phyloP scores from a whole-genome alignment of 108 stramenopile species.

The Skeletonema grethae region DNA sequence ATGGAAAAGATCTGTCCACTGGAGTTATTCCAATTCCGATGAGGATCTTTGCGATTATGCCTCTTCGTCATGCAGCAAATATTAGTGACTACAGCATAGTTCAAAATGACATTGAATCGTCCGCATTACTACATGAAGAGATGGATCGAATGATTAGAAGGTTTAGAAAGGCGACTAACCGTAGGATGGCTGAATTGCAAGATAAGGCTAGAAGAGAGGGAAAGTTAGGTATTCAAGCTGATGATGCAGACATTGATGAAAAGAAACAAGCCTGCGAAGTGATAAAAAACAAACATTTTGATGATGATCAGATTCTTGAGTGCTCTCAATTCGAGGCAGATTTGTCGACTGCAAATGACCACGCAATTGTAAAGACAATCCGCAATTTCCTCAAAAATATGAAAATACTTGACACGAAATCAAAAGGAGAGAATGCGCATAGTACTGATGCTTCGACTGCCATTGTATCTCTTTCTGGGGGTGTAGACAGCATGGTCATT shows the following conservation, averaged over 20 bases:
- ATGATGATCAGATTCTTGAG: constrained; percentile 79
- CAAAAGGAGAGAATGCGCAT: background rate
- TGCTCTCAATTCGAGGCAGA: constrained; percentile 75
- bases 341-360: constrained; percentile 55
- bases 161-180: constrained; percentile 86
- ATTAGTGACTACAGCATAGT: constrained; percentile 63
- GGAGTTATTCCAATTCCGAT: constrained; percentile 84
- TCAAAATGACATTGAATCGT: constrained; percentile 51
- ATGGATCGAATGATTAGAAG: constrained; percentile 74
- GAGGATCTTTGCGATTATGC: constrained; percentile 83
- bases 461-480: constrained; percentile 93
- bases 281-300: constrained; percentile 16
- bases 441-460: constrained; percentile 15
- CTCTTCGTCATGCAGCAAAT: constrained; percentile 75
- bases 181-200: constrained; percentile 76
- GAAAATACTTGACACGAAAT: constrained; percentile 24
- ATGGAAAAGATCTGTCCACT: constrained; percentile 59
- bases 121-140: constrained; percentile 58
- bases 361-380: constrained; percentile 72
- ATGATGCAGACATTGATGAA: constrained; percentile 21
- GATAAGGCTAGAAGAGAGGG: constrained; percentile 77
- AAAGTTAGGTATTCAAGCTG: constrained; percentile 23
- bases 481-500: constrained; percentile 99
- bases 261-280: constrained; percentile 10
- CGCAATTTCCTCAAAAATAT: constrained; percentile 48